Conservation (phyloP, 23 red algal genomes). For the Agarophyton chilense region DNA sequence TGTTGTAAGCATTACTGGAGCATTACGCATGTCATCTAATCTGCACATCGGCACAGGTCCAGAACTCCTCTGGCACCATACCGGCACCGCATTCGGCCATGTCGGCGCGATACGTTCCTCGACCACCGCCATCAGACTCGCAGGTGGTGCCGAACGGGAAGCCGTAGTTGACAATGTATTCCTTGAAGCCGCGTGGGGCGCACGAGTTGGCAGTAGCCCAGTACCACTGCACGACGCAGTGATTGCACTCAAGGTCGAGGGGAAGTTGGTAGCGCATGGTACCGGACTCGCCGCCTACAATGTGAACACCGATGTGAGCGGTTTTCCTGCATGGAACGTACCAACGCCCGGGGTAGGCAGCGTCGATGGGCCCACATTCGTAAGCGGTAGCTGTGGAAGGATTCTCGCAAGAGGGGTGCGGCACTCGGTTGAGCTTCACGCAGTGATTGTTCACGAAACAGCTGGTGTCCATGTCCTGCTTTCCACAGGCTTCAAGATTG, state of each 20-base stretch:
- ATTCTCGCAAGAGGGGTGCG: conserved; percentile 50
- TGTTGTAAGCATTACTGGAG: too few species aligned
- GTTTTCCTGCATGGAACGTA: conserved; percentile 72
- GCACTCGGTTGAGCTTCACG: conserved; percentile 48
- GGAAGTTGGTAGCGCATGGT: conserved; percentile 74
- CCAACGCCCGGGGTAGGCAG: conserved; percentile 57
- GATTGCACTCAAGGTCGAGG: conserved; percentile 17
- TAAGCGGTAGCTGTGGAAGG: conserved; percentile 12
- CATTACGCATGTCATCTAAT: conserved; percentile 50
- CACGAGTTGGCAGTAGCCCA: conserved; percentile 78
- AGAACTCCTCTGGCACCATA: conserved; percentile 68
- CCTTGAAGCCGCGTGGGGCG: conserved; percentile 54
- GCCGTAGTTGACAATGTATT: conserved; percentile 54
- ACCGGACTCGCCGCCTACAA: conserved; percentile 57
- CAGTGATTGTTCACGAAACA: conserved; percentile 57
- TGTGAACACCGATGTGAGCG: conserved; percentile 56
- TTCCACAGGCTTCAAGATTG: conserved; percentile 47
- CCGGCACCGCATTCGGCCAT: conserved; percentile 47
- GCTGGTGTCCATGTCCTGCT: conserved; percentile 13
- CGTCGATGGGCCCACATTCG: conserved; percentile 78
- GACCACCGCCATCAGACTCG: conserved; percentile 48
- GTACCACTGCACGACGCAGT: conserved; percentile 67
- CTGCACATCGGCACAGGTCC: conserved; percentile 65
- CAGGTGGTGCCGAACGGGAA: conserved; percentile 65
- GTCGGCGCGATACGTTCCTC: conserved; percentile 33